These are phyloP conservation scores for Symbiodinium natans DNA, from an alignment of 73 alveolate species.

Conservation along the genomic window DNA sequence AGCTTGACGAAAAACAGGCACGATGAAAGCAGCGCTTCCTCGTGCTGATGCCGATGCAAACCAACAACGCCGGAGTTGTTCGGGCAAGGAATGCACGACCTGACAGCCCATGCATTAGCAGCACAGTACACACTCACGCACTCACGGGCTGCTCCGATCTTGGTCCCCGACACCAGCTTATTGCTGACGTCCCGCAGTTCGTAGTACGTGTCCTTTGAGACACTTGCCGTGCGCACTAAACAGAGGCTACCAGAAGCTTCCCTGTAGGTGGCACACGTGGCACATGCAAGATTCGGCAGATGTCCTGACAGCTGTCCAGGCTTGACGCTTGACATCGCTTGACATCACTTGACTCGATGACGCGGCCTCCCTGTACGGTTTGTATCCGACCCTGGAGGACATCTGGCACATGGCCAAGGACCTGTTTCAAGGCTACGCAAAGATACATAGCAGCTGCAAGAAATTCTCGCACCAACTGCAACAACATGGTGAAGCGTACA, in stretches of 20 bases:
- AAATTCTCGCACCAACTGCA: too few species aligned
- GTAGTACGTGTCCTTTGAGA: slow-evolving; percentile 21
- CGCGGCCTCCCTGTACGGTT: not conserved
- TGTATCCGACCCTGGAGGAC: not conserved
- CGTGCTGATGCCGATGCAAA: not conserved
- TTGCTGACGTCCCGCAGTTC: slow-evolving; percentile 37
- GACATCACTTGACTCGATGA: too few species aligned
- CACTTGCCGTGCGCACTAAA: not conserved
- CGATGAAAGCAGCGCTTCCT: not conserved
- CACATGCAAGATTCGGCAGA: slow-evolving; percentile 2
- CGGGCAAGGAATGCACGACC: slow-evolving; percentile 67
- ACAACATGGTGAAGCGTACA: too few species aligned
- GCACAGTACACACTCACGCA: not conserved
- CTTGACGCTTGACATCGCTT: not conserved
- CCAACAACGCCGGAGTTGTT: slow-evolving; percentile 71
- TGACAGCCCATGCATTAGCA: not conserved
- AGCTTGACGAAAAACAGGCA: too few species aligned
- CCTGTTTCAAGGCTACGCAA: not conserved
- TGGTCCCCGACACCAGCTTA: slow-evolving; percentile 10
- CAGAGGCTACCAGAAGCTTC: not conserved
- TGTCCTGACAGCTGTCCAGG: not conserved
- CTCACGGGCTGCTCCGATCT: not conserved
- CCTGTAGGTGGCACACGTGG: not conserved
- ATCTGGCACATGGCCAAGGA: slow-evolving; percentile 1
- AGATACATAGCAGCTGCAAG: not conserved